A percentile compares a stretch with the other conserved stretches of the same genome.
phyloP scores from a whole-genome alignment of 2,329 filamentous ascomycete species.

The Westerdykella sp. region DNA sequence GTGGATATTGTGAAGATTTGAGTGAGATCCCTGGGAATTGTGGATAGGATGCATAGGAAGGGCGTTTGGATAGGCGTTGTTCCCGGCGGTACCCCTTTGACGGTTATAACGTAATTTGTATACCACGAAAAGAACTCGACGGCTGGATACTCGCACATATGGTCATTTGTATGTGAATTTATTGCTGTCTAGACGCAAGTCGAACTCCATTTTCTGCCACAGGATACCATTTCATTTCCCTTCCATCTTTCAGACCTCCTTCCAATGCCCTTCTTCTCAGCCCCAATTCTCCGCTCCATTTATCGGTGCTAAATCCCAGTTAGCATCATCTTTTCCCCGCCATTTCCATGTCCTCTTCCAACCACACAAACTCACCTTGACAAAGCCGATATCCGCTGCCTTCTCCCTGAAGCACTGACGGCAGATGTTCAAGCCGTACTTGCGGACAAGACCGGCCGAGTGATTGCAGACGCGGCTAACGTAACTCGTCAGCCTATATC shows the following conservation, averaged over 20 bases:
- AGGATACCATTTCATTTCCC: not conserved
- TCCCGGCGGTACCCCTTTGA: too few relatives aligned
- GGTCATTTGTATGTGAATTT: not conserved
- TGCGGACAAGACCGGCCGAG: slow-evolving; percentile 90
- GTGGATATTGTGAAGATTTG: slow-evolving; percentile 78
- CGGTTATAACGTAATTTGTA: too few relatives aligned
- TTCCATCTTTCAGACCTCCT: not conserved
- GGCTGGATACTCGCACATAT: not conserved
- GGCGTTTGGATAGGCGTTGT: too few relatives aligned
- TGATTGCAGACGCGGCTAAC: slow-evolving; percentile 73
- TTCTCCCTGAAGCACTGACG: slow-evolving; percentile 64
- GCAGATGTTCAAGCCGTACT: slow-evolving; percentile 87
- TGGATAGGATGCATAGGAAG: too few relatives aligned
- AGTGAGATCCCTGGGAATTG: not conserved
- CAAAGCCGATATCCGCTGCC: slow-evolving; percentile 59
- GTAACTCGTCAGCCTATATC: slow-evolving; percentile 3
- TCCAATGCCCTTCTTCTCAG: not conserved
- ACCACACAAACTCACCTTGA: slow-evolving; percentile 47
- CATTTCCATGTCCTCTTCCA: not conserved
- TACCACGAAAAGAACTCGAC: too few relatives aligned
- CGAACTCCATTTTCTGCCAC: not conserved
- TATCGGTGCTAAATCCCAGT: not conserved
- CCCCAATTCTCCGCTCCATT: not conserved
- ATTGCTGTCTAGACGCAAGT: too few relatives aligned
- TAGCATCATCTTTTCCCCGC: not conserved